A percentile compares a stretch with the other conserved stretches of the same genome.
These are phyloP conservation scores for Laguncularia racemosa DNA, from an alignment of 345 rosid genomes.

Conservation along the genomic window DNA sequence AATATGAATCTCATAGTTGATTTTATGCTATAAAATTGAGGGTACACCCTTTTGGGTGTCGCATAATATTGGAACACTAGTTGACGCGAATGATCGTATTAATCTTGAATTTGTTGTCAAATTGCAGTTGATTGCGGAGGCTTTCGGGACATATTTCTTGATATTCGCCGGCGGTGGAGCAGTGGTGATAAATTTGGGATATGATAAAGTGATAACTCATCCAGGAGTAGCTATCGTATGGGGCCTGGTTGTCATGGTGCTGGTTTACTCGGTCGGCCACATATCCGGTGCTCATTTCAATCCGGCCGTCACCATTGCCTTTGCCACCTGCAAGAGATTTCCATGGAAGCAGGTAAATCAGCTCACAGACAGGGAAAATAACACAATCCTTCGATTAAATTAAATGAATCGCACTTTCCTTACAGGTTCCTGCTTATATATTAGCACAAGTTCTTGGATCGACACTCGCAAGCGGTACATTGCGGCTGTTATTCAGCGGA, in stretches of 20 bases:
- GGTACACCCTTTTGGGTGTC: too few species aligned
- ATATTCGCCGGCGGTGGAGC: slow-evolving; percentile 80
- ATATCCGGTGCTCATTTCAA: slow-evolving; percentile 98
- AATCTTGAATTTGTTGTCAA: neutral
- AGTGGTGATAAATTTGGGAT: slow-evolving; percentile 58
- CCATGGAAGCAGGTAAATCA: slow-evolving; percentile 65
- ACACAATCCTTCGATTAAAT: too few species aligned
- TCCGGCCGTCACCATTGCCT: slow-evolving; percentile 92
- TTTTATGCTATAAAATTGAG: too few species aligned
- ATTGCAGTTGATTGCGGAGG: slow-evolving; percentile 67
- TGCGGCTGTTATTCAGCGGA: slow-evolving; percentile 59
- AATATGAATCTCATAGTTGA: too few species aligned
- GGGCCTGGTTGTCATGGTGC: slow-evolving; percentile 80
- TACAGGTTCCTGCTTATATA: slow-evolving; percentile 74
- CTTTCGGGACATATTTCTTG: slow-evolving; percentile 77
- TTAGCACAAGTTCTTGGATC: slow-evolving; percentile 65
- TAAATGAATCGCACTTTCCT: neutral
- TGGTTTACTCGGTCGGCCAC: slow-evolving; percentile 83
- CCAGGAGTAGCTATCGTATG: slow-evolving; percentile 75
- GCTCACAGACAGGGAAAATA: too few species aligned
- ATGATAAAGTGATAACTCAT: slow-evolving; percentile 56
- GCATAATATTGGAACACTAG: too few species aligned
- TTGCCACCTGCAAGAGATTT: slow-evolving; percentile 70
- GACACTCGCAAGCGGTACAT: slow-evolving; percentile 72
- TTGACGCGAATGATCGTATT: neutral